phyloP scores from a whole-genome alignment of 805 yeast genomes.

The Ogataea pilisensis region DNA sequence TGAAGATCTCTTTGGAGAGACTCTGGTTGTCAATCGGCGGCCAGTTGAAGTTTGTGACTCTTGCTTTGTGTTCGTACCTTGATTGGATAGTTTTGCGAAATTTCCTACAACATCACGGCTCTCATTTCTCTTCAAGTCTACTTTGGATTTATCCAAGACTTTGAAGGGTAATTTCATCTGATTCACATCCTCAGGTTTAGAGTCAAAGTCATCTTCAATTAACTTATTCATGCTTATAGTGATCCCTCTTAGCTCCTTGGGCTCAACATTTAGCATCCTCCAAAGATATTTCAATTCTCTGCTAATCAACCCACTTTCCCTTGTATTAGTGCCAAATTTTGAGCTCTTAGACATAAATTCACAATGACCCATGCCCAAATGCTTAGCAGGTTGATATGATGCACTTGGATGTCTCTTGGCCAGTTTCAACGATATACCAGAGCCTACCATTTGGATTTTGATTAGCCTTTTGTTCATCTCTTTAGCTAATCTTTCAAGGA shows the following conservation, averaged over 20 bases:
- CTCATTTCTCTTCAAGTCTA: background rate
- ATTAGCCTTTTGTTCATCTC: slow-evolving; percentile 57
- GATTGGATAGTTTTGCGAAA: too few relatives aligned
- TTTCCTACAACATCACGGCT: background rate
- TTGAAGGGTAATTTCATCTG: slow-evolving; percentile 35
- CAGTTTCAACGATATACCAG: slow-evolving; percentile 59
- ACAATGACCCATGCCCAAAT: slow-evolving; percentile 80
- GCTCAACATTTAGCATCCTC: slow-evolving; percentile 48
- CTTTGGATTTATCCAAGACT: slow-evolving; percentile 6
- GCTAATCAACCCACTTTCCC: slow-evolving; percentile 55
- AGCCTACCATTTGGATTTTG: slow-evolving; percentile 45
- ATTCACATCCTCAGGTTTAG: slow-evolving; percentile 17
- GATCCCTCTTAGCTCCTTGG: slow-evolving; percentile 71
- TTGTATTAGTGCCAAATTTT: slow-evolving; percentile 56
- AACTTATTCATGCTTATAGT: slow-evolving; percentile 66
- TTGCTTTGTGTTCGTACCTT: too few relatives aligned
- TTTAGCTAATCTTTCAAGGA: slow-evolving; percentile 50
- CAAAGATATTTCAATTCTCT: slow-evolving; percentile 55
- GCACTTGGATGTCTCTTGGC: slow-evolving; percentile 63
- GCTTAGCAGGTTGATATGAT: slow-evolving; percentile 72
- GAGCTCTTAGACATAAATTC: slow-evolving; percentile 57
- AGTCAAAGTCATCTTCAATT: slow-evolving; percentile 30
- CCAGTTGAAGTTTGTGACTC: slow-evolving; percentile 5
- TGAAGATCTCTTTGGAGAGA: slow-evolving; percentile 1
- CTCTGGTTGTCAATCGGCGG: background rate